Percentiles rank a stretch among this genome's conserved stretches.
Evolutionary conservation across 2,329 filamentous ascomycete genomes (phyloP).

Genomic region (Chrysoporthe austroafricana): DNA sequence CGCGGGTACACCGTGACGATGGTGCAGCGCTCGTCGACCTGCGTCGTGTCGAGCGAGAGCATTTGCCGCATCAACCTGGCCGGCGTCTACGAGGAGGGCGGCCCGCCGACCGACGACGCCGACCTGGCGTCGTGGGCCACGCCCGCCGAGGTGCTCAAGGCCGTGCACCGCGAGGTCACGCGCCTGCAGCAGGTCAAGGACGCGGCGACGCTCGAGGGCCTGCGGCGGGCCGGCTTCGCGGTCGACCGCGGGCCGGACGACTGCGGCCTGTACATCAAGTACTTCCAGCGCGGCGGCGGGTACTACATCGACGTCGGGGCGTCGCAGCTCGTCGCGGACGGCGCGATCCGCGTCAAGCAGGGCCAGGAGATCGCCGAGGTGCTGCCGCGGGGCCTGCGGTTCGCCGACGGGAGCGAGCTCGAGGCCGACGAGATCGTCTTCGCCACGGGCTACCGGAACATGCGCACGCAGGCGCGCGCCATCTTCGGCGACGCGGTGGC

Average conservation of each 20-base stretch:
- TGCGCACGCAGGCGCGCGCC: slow-evolving; percentile 64
- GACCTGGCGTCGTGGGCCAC: slow-evolving; percentile 64
- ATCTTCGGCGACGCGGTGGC: slow-evolving; percentile 67
- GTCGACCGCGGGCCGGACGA: slow-evolving; percentile 61
- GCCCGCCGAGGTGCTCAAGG: slow-evolving; percentile 64
- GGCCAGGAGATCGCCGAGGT: slow-evolving; percentile 59
- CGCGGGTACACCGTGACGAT: slow-evolving; percentile 71
- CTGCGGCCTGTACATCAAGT: slow-evolving; percentile 63
- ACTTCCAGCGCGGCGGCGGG: slow-evolving; percentile 67
- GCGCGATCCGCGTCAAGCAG: slow-evolving; percentile 66
- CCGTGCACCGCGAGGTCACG: slow-evolving; percentile 51
- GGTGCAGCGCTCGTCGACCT: slow-evolving; percentile 69
- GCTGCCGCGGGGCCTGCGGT: slow-evolving; percentile 46
- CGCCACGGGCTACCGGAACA: slow-evolving; percentile 70
- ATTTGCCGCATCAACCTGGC: slow-evolving; percentile 57
- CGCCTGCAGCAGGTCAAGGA: slow-evolving; percentile 41
- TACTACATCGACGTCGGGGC: slow-evolving; percentile 74
- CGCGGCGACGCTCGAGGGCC: slow-evolving; percentile 44
- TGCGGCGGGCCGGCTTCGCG: slow-evolving; percentile 63
- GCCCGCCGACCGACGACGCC: slow-evolving; percentile 66
- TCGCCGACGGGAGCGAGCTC: slow-evolving; percentile 59
- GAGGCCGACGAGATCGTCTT: slow-evolving; percentile 67
- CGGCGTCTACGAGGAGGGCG: slow-evolving; percentile 53
- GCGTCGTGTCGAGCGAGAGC: slow-evolving; percentile 61
- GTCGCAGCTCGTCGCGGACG: slow-evolving; percentile 63